Evolutionary conservation across 2,329 filamentous ascomycete species (phyloP).

Genomic region (Aspergillus fischeri): DNA sequence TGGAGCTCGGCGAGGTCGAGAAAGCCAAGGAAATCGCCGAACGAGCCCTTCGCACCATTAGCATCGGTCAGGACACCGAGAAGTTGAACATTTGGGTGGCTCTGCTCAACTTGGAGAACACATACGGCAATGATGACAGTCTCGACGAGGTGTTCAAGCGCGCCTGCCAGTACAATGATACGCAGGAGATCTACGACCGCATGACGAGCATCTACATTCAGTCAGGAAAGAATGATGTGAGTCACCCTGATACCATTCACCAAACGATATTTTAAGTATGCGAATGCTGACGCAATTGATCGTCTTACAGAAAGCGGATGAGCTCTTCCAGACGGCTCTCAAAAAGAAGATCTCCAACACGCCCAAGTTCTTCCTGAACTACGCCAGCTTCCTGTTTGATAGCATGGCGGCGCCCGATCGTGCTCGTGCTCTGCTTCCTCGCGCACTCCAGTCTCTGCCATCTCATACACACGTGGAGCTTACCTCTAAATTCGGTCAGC

Average conservation of each 20-base stretch:
- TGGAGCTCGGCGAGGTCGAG: constrained; percentile 82
- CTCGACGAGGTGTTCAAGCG: constrained; percentile 85
- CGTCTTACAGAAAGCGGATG: constrained; percentile 75
- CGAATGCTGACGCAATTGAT: constrained; percentile 22
- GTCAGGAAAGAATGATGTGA: constrained; percentile 76
- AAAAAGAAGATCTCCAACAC: constrained; percentile 87
- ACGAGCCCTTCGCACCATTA: constrained; percentile 85
- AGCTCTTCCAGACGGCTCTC: constrained; percentile 76
- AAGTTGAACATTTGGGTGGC: constrained; percentile 96
- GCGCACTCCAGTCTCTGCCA: constrained; percentile 80
- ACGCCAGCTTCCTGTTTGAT: constrained; percentile 86
- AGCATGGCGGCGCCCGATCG: constrained; percentile 66
- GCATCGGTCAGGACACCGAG: constrained; percentile 83
- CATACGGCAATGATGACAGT: constrained; percentile 77
- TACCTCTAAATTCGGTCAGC: constrained; percentile 80
- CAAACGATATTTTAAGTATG: background rate
- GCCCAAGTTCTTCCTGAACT: constrained; percentile 85
- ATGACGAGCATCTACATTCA: constrained; percentile 94
- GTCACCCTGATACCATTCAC: constrained; percentile 22
- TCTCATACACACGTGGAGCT: constrained; percentile 65
- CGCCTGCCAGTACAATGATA: constrained; percentile 90
- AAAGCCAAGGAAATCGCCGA: constrained; percentile 87
- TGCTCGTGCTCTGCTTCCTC: constrained; percentile 71
- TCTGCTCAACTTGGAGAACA: constrained; percentile 87
- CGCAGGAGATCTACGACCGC: constrained; percentile 82